These are phyloP conservation scores for Nepenthes alata DNA, from an alignment of 179 eudicot genomes.

Conservation along the genomic window DNA sequence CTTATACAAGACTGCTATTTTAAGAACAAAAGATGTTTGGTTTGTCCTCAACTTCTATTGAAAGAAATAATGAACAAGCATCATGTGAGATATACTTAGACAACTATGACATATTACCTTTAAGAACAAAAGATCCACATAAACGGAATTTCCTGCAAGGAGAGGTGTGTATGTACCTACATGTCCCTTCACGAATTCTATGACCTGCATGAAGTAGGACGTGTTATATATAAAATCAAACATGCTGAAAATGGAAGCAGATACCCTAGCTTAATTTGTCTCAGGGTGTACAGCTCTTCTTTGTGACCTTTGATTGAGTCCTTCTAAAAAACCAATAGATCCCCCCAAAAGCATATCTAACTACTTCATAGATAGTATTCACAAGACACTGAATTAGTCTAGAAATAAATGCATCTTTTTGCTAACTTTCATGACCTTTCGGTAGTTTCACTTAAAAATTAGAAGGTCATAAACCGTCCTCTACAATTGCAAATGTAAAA, in stretches of 20 bases:
- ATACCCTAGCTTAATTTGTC: neutral
- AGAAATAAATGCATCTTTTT: no score
- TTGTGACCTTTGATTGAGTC: neutral
- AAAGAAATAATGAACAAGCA: neutral
- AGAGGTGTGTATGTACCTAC: conserved; percentile 46
- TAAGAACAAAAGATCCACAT: conserved; percentile 53
- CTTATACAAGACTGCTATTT: no score
- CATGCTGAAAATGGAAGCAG: neutral
- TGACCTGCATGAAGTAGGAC: conserved; percentile 35
- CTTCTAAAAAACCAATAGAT: no score
- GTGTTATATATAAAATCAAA: neutral
- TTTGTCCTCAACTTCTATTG: neutral
- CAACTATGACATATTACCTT: conserved; percentile 29
- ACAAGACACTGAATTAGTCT: no score
- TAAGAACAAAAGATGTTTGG: no score
- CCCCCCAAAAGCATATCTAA: no score
- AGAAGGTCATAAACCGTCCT: no score
- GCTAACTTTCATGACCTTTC: no score
- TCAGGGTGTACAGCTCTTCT: neutral
- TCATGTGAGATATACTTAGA: neutral
- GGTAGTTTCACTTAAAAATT: no score
- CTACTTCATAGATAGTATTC: no score
- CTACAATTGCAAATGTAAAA: no score
- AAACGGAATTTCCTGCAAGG: conserved; percentile 77
- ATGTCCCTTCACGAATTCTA: conserved; percentile 57